Evolutionary conservation across 2,329 filamentous ascomycete species (phyloP).

Genomic region (Aspergillus pseudotamarii): DNA sequence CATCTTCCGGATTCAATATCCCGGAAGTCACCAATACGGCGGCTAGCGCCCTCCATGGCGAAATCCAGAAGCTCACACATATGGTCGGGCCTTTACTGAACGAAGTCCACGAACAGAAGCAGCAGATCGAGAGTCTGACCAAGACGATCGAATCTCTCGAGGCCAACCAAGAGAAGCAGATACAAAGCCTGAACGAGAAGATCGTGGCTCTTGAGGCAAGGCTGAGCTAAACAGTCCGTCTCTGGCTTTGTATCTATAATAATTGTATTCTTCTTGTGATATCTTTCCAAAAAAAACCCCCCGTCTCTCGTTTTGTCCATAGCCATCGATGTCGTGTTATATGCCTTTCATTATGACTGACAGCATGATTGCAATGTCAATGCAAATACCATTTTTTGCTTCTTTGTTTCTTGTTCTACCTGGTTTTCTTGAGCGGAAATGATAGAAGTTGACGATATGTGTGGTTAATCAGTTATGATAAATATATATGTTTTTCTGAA

Average conservation of each 20-base stretch:
- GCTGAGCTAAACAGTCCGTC: conserved; percentile 51
- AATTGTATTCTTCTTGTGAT: conserved; percentile 10
- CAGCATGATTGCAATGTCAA: conserved; percentile 21
- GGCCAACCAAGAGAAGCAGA: conserved; percentile 72
- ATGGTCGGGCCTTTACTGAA: conserved; percentile 36
- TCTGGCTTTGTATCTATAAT: conserved; percentile 4
- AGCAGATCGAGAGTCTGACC: conserved; percentile 71
- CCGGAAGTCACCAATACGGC: conserved; percentile 35
- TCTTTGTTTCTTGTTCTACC: not conserved
- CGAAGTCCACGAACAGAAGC: conserved; percentile 75
- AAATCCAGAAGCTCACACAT: conserved; percentile 1
- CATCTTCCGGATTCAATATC: conserved; percentile 21
- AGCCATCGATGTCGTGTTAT: conserved; percentile 18
- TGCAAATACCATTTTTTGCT: conserved; percentile 7
- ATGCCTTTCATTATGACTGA: conserved; percentile 14
- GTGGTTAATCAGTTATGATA: not conserved
- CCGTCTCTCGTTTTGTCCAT: conserved; percentile 19
- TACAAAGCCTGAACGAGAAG: conserved; percentile 69
- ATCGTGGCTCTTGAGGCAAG: conserved; percentile 81
- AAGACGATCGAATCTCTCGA: conserved; percentile 80
- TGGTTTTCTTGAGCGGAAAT: not conserved
- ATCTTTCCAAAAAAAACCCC: conserved; percentile 14
- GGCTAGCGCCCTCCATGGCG: conserved; percentile 57
- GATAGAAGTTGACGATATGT: conserved; percentile 2
- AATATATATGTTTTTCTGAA: not conserved